phyloP scores from a whole-genome alignment of 306 rosid species.

The Cucurbita argyrosperma region DNA sequence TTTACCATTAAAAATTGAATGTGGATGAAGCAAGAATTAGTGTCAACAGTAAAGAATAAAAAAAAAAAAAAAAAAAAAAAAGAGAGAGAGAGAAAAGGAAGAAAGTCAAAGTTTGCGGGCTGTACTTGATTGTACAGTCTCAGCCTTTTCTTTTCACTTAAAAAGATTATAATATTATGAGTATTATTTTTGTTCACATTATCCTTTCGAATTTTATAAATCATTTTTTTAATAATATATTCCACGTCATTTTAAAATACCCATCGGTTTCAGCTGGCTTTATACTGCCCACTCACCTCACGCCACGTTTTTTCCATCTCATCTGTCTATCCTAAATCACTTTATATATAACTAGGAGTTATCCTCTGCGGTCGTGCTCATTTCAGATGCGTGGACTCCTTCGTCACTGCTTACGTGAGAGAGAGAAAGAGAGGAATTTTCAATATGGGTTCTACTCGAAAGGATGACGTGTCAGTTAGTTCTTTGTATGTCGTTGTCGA shows the following conservation, averaged over 20 bases:
- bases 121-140: slow-evolving; percentile 37
- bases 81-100: neutral
- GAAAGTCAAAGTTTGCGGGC: slow-evolving; percentile 17
- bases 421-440: neutral
- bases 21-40: too few relatives aligned
- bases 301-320: neutral
- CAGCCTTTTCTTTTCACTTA: neutral
- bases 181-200: too few relatives aligned
- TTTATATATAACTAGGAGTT: neutral
- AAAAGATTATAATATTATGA: too few relatives aligned
- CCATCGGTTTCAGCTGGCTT: neutral
- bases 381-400: neutral
- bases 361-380: neutral
- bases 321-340: neutral
- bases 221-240: too few relatives aligned
- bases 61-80: neutral
- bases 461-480: neutral
- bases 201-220: too few relatives aligned
- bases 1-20: too few relatives aligned
- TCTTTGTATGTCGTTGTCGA: neutral
- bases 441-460: neutral
- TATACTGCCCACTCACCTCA: neutral
- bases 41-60: too few relatives aligned
- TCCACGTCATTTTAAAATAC: too few relatives aligned
- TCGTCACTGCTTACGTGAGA: neutral